These are phyloP conservation scores for Ceratocystiopsis minuta DNA, from an alignment of 2,329 filamentous ascomycete species.

Conservation along the genomic window DNA sequence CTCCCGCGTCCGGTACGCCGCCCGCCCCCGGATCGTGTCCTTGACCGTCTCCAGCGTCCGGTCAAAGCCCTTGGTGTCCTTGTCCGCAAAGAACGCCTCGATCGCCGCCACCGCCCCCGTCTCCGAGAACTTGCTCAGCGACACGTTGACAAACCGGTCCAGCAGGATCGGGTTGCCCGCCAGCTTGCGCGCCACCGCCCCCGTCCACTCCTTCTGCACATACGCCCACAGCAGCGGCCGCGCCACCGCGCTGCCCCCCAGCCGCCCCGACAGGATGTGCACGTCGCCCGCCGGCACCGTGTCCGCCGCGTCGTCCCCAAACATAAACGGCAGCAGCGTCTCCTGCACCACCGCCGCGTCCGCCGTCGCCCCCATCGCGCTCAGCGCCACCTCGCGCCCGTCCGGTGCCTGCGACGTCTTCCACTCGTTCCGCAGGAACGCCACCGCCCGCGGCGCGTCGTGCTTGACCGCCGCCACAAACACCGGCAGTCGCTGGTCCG, in stretches of 20 bases:
- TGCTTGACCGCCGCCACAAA: slow-evolving; percentile 60
- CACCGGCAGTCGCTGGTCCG: slow-evolving; percentile 62
- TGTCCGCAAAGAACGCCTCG: slow-evolving; percentile 63
- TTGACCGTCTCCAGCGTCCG: slow-evolving; percentile 69
- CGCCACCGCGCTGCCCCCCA: slow-evolving; percentile 56
- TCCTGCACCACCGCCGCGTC: slow-evolving; percentile 46
- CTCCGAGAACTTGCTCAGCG: slow-evolving; percentile 63
- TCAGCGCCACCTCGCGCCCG: slow-evolving; percentile 71
- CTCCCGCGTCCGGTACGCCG: slow-evolving; percentile 67
- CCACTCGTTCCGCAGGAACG: slow-evolving; percentile 72
- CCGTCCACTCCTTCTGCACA: slow-evolving; percentile 67
- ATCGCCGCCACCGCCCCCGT: slow-evolving; percentile 56
- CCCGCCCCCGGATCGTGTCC: slow-evolving; percentile 71
- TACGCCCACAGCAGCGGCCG: slow-evolving; percentile 70
- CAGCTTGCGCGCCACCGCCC: slow-evolving; percentile 48
- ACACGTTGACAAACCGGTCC: slow-evolving; percentile 70
- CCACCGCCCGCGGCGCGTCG: slow-evolving; percentile 50
- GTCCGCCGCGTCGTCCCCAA: slow-evolving; percentile 33
- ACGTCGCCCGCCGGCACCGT: slow-evolving; percentile 75
- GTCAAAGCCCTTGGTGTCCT: slow-evolving; percentile 74
- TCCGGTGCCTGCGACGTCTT: slow-evolving; percentile 68
- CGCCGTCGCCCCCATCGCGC: slow-evolving; percentile 56
- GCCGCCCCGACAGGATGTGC: slow-evolving; percentile 57
- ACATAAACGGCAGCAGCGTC: slow-evolving; percentile 61
- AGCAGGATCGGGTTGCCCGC: slow-evolving; percentile 66